Evolutionary conservation across 768 basidiomycete genomes (phyloP), one percentile per base, ranked within the genome.

Genomic region (Crepidotus variabilis): DNA sequence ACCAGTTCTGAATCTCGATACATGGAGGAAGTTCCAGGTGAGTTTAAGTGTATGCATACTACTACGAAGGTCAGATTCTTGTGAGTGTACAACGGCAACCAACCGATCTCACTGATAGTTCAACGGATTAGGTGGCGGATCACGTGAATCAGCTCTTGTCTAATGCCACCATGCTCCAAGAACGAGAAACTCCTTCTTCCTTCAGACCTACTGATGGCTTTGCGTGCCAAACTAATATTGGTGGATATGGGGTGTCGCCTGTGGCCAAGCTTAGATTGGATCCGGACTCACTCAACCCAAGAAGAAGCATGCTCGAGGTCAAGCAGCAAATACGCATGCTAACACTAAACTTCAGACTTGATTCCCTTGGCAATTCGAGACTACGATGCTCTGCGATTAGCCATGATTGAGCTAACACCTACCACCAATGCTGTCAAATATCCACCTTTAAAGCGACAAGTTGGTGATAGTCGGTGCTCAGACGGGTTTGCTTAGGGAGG

Each of bases 401-500:
- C 56, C 2, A 18, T 65, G 32, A 23, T 63, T 10, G 9, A 18
- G 7, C 54, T 60, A 16, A 62, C 49, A 0, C 34, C 36, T 21
- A 24, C 23, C 2, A 43, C 35, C 2, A 50, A 57, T 11, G 33
- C 51, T 4, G 4, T 10, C 0, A 20, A 43, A 8, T 61, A 61
- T 28, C 63, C 50, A 63, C 61, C 14, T 51, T 50, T 20, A 28
- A 58, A 56, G 24, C 61, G 59, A 13, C 47, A 20, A 0, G 23
- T 64, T 21, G 66, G 66, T 6, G 62, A 62, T 34, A 60, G 60
- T 0, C 33, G 46, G 13, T 6, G 14, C 2, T 33, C 35, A 13
- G 62, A 66, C 45, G 60, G 65, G n/a, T 39, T 39, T 0, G 47
- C 61, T 2, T 67, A 57, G 57, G 58, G 23, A 11, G 24, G 13